Conservation (phyloP, 1,284 basidiomycete genomes). For the Coniophora puteana region DNA sequence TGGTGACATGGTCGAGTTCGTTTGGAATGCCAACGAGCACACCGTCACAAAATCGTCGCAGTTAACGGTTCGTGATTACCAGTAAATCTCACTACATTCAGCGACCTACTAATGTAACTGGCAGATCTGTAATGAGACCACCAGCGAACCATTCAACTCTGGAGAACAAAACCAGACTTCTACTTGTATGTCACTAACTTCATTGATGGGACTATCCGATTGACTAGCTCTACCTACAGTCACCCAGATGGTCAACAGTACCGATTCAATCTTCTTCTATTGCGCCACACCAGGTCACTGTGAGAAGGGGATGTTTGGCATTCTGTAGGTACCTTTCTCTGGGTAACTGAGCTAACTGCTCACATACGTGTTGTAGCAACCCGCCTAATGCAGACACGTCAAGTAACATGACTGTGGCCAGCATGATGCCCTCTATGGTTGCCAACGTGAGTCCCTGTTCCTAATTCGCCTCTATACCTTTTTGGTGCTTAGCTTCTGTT, state of each 20-base stretch:
- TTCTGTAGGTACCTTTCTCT: constrained; percentile 40
- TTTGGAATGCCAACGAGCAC: constrained; percentile 72
- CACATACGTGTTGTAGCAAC: constrained; percentile 49
- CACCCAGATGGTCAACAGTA: constrained; percentile 68
- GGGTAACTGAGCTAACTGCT: constrained; percentile 5
- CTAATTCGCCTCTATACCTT: constrained; percentile 1
- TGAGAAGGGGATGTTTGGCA: constrained; percentile 78
- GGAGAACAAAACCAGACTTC: constrained; percentile 61
- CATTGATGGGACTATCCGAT: not conserved
- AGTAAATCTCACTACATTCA: not conserved
- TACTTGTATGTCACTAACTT: constrained; percentile 40
- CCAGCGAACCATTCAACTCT: constrained; percentile 55
- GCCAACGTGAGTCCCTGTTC: constrained; percentile 35
- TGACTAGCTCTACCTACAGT: constrained; percentile 30
- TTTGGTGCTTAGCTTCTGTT: constrained; percentile 2
- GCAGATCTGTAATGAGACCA: constrained; percentile 63
- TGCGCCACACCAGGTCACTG: constrained; percentile 67
- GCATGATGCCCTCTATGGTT: constrained; percentile 47
- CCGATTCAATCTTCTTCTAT: constrained; percentile 68
- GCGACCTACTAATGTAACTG: not conserved
- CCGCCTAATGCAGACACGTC: constrained; percentile 42
- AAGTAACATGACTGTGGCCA: constrained; percentile 41
- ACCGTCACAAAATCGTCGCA: constrained; percentile 73
- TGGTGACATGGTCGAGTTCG: constrained; percentile 71
- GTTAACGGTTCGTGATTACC: constrained; percentile 30